These are phyloP conservation scores for Limnanthes douglasii DNA, from an alignment of 345 rosid genomes.

Conservation along the genomic window DNA sequence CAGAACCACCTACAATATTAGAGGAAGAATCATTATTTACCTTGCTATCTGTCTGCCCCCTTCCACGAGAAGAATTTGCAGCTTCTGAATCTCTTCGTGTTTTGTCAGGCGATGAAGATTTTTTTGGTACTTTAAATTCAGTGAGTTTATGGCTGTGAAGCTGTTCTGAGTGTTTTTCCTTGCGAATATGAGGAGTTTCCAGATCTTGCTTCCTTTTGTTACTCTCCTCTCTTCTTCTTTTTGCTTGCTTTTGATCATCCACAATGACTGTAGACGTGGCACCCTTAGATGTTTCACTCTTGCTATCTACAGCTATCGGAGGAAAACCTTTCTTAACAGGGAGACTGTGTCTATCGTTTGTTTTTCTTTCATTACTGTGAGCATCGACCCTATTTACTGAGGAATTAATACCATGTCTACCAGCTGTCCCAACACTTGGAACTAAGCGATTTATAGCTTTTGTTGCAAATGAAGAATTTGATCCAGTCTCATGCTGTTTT, in stretches of 20 bases:
- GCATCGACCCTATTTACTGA: constrained; percentile 14
- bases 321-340: constrained; percentile 12
- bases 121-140: constrained; percentile 17
- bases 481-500: constrained; percentile 16
- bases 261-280: constrained; percentile 5
- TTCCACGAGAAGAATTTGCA: constrained; percentile 15
- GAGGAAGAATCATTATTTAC: constrained; percentile 13
- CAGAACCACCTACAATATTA: constrained; percentile 18
- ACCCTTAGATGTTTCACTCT: constrained; percentile 13
- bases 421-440: constrained; percentile 4
- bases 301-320: constrained; percentile 19
- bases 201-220: constrained; percentile 10
- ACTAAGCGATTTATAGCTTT: too few species aligned
- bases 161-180: constrained; percentile 14
- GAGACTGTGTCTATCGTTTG: constrained; percentile 11
- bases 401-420: constrained; percentile 11
- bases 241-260: constrained; percentile 16
- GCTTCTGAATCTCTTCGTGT: constrained; percentile 15
- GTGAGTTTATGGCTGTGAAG: constrained; percentile 9
- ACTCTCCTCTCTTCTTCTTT: constrained; percentile 12
- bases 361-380: constrained; percentile 16
- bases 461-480: too few species aligned
- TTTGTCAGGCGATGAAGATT: constrained; percentile 17
- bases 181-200: constrained; percentile 6
- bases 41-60: constrained; percentile 13